Percentiles rank a stretch among this genome's conserved stretches.
These are phyloP conservation scores for Kwoniella dejecticola DNA, from an alignment of 768 basidiomycete species.

Conservation along the genomic window DNA sequence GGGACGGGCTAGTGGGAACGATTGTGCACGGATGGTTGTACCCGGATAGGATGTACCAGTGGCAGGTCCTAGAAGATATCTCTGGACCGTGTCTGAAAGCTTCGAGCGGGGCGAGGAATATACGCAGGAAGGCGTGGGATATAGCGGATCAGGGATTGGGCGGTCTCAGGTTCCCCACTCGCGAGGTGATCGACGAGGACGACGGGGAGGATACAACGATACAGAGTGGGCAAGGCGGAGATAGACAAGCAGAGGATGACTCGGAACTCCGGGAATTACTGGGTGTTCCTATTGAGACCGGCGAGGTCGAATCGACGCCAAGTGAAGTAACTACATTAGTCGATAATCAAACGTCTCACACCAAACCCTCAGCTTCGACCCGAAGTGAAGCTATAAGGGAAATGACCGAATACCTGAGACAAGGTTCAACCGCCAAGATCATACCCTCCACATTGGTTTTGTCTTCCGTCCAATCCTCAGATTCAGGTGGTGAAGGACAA, in stretches of 20 bases:
- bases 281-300: constrained; percentile 7
- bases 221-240: constrained; percentile 2
- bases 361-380: neutral
- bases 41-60: constrained; percentile 46
- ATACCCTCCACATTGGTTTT: constrained; percentile 18
- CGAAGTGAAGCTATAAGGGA: constrained; percentile 9
- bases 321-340: constrained; percentile 22
- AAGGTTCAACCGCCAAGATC: constrained; percentile 37
- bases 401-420: constrained; percentile 44
- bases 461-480: neutral
- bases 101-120: constrained; percentile 21
- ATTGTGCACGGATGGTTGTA: constrained; percentile 38
- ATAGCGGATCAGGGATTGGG: constrained; percentile 43
- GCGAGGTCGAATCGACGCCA: neutral
- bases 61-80: constrained; percentile 49
- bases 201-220: neutral
- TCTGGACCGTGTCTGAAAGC: constrained; percentile 31
- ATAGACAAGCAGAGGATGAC: constrained; percentile 9
- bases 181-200: constrained; percentile 3
- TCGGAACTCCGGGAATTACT: constrained; percentile 17
- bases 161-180: constrained; percentile 30
- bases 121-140: constrained; percentile 38
- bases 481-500: neutral
- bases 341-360: constrained; percentile 13
- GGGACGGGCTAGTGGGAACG: constrained; percentile 28